Percentiles rank a stretch among this genome's conserved stretches.
phyloP scores from a whole-genome alignment of 2,329 filamentous ascomycete genomes.

The Fusarium acutatum region DNA sequence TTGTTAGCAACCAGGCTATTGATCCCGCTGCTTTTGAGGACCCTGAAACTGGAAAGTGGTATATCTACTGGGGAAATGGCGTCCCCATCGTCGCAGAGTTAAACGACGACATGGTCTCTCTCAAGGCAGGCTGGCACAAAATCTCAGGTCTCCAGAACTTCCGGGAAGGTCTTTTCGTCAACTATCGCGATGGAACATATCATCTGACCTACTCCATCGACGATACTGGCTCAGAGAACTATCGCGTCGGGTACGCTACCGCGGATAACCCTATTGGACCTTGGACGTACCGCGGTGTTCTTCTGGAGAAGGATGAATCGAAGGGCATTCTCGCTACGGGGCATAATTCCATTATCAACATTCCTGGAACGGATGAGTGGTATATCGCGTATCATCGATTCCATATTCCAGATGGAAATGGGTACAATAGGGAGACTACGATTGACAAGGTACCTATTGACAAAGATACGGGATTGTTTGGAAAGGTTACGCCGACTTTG shows the following conservation, averaged over 20 bases:
- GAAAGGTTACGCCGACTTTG: conserved; percentile 43
- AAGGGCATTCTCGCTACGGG: conserved; percentile 57
- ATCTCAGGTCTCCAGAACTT: conserved; percentile 52
- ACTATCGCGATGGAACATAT: conserved; percentile 55
- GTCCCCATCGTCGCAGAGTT: conserved; percentile 52
- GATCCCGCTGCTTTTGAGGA: conserved; percentile 70
- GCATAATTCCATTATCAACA: conserved; percentile 55
- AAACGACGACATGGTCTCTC: conserved; percentile 55
- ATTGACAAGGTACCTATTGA: conserved; percentile 54
- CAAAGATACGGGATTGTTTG: conserved; percentile 48
- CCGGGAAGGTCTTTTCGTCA: conserved; percentile 52
- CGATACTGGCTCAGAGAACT: conserved; percentile 56
- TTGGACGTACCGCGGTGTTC: conserved; percentile 55
- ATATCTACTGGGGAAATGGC: conserved; percentile 69
- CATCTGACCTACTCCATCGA: conserved; percentile 59
- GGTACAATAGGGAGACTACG: conserved; percentile 53
- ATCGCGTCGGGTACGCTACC: conserved; percentile 58
- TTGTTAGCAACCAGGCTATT: conserved; percentile 56
- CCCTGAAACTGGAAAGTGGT: conserved; percentile 63
- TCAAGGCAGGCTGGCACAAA: conserved; percentile 46
- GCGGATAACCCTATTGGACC: conserved; percentile 48
- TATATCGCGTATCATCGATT: conserved; percentile 61
- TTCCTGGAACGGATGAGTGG: conserved; percentile 58
- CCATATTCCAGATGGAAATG: conserved; percentile 54
- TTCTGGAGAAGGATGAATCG: conserved; percentile 52